These are phyloP conservation scores for Lentinula sp. DNA, from an alignment of 768 basidiomycete genomes.

Conservation along the genomic window DNA sequence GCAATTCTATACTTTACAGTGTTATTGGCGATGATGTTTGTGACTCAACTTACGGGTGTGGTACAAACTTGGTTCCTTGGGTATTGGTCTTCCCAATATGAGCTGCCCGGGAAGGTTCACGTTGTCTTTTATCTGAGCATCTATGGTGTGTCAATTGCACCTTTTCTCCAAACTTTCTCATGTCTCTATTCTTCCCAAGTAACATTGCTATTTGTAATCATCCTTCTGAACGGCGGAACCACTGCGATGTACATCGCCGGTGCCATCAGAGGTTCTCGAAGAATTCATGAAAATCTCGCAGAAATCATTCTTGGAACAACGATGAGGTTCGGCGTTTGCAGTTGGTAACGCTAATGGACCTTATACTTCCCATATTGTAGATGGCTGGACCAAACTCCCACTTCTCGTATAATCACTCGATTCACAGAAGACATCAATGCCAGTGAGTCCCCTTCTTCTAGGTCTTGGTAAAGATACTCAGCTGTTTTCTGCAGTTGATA, in stretches of 20 bases:
- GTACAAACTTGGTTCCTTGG: conserved; percentile 16
- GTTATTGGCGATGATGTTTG: conserved; percentile 14
- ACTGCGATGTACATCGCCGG: conserved; percentile 22
- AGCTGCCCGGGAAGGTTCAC: conserved; percentile 14
- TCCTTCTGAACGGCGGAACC: conserved; percentile 25
- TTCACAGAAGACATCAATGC: conserved; percentile 41
- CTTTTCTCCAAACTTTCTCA: conserved; percentile 7
- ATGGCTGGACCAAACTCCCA: conserved; percentile 45
- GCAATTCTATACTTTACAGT: conserved; percentile 10
- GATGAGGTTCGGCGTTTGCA: conserved; percentile 44
- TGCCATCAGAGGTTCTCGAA: conserved; percentile 34
- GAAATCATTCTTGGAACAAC: conserved; percentile 54
- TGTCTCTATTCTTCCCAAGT: neutral
- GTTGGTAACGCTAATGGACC: conserved; percentile 20
- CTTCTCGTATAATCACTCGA: conserved; percentile 42
- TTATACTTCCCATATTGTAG: conserved; percentile 14
- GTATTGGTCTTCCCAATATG: conserved; percentile 13
- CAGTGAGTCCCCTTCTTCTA: conserved; percentile 13
- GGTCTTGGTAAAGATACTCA: neutral
- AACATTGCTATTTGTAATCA: conserved; percentile 8
- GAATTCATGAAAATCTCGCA: conserved; percentile 35
- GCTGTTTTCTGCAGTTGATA: conserved; percentile 9
- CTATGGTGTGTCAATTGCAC: neutral
- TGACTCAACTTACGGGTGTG: conserved; percentile 10
- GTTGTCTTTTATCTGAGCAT: conserved; percentile 9